Base-by-base conservation (phyloP, 2,329 filamentous ascomycete species). In the Penicillium brasilianum region DNA sequence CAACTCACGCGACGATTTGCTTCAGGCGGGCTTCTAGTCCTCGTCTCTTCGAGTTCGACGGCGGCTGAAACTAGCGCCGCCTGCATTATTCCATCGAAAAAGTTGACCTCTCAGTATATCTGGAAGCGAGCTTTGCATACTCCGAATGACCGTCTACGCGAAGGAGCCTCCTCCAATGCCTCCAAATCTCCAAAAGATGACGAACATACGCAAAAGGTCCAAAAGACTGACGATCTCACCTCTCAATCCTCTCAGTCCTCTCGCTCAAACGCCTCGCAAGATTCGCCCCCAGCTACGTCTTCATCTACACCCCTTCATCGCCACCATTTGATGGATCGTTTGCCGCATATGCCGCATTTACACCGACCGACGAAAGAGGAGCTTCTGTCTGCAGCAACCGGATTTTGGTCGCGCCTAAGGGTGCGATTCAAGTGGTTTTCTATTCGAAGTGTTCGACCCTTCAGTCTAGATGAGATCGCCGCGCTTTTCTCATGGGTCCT, bases 361-460 rank as follows among this genome's bases (percentile, higher is more conserved):
- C 85, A 97, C 80, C 85, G 93, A 20, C 94, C 95, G 5, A 94
- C 90, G 8, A 97, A 96, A 74, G 93, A 97, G 74, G 95, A 99
- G 76, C 84, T 99, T 30, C 83, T 99, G 37, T 90, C 91, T 20
- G 94, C 95, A 4, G 93, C 95, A 37, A 97, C 88, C 22, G 93
- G 93, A 1, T 97, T 98, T 76, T 95, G 92, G 88, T 90, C 96
- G 64, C 87, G 95, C 52, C 78, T 97, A 48, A 92, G 90, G 72
- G 91, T 98, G 25, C 90, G 93, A 43, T 96, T 98, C 81, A 99
- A 99, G 78, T 99, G 95, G 95, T 89, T 95, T 71, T 96, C 95
- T 2, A 99, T 99, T 70, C 85, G 93, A 73, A 97, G 93, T 74
- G 91, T 91, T 76, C 86, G 95, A 39, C 95, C 95, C 0, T 99